Conservation (phyloP, 176 grass and related monocot genomes). For the Phoenix dactylifera region DNA sequence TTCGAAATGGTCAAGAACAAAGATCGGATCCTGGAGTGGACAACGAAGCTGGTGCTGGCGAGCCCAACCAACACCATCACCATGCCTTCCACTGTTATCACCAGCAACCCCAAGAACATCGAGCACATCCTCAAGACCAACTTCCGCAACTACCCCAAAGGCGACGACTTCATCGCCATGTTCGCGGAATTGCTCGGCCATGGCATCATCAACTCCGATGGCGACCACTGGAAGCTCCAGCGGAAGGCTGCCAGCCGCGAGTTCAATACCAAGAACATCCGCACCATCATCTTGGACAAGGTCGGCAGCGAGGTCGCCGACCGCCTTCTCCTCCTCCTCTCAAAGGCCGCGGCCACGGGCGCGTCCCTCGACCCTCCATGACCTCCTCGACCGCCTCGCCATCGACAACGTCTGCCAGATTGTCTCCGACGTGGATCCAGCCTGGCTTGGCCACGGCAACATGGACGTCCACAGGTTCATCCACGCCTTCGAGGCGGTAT, state of each 20-base stretch:
- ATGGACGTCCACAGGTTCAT: neutral
- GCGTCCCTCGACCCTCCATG: constrained; percentile 38
- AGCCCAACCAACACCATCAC: constrained; percentile 18
- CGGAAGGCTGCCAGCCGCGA: constrained; percentile 1
- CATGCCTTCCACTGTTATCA: constrained; percentile 36
- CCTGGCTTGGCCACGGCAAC: constrained; percentile 17
- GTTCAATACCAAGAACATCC: constrained; percentile 9
- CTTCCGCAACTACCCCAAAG: neutral
- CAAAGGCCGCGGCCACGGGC: neutral
- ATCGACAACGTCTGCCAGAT: constrained; percentile 75
- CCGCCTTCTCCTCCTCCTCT: constrained; percentile 32
- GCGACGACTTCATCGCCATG: neutral
- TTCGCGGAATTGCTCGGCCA: constrained; percentile 8
- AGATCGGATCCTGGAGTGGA: constrained; percentile 44
- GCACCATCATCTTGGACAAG: neutral
- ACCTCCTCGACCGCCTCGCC: constrained; percentile 51
- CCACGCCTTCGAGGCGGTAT: constrained; percentile 39
- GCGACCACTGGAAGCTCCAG: neutral
- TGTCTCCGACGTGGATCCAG: constrained; percentile 51
- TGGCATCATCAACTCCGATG: constrained; percentile 6
- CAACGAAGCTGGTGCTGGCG: constrained; percentile 22
- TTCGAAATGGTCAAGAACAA: constrained; percentile 54
- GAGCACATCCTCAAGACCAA: constrained; percentile 16
- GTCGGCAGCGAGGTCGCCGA: neutral
- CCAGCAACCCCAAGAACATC: constrained; percentile 37